Evolutionary conservation across 768 basidiomycete species (phyloP), one percentile per base, ranked within the genome.

Genomic region (Termitomyces heimii): DNA sequence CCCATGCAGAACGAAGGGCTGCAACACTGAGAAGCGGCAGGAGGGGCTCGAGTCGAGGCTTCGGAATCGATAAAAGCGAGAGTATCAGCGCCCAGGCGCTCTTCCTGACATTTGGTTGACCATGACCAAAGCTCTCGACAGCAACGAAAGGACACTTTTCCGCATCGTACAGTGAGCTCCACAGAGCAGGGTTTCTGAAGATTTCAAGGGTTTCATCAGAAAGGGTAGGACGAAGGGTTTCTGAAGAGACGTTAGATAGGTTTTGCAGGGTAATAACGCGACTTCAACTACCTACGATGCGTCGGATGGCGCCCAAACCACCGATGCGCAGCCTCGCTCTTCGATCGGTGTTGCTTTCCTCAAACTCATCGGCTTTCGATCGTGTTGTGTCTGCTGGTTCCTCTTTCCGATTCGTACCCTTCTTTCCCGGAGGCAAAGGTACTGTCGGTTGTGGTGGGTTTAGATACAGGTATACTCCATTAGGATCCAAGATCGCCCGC

Each of bases 41-140:
- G 40, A 74, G 58, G 0, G 67, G 57, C 20, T 67, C 65, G 45
- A 75, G 48, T 16, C 62, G 61, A 20, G 65, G 81, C 72, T 81
- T 78, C 53, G 71, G 76, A 26, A 54, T 68, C 43, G 68, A 68
- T n/a, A 82, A 64, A 20, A 85, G 63, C 9, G 70, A 67, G 55
- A 76, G 77, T 12, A 88, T 65, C 8, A 85, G 61, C 4, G 66
- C 64, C 87, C 94, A 96, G 0, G 84, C 82, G 12, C 85, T 78
- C 66, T 84, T 81, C 18, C 94, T 80, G 31, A 93, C 86, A 40
- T 76, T 77, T 3, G 92, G 89, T 62, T 94, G 90, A 2, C 69
- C 75, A 34, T 72, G 75, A 1, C 90, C 91, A 60, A 88, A 82
- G 48, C 72, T 71, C 49, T 77, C 75, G 5, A 76, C 59, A 2